Evolutionary conservation across 306 rosid genomes (phyloP), one percentile per base, ranked within the genome.

Genomic region (Citrullus colocynthis): DNA sequence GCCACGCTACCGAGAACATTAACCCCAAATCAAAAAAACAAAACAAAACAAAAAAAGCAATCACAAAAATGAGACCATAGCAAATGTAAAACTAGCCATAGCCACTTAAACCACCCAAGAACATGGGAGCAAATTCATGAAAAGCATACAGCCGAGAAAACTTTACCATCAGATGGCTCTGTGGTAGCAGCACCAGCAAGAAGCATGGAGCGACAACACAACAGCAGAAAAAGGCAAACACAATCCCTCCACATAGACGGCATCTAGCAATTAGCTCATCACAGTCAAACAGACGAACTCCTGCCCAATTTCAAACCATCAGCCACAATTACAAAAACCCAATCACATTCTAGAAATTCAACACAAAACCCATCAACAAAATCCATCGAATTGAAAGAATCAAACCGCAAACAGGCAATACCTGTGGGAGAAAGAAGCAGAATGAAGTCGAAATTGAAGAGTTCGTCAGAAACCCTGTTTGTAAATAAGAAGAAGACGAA

Each of bases 141-240:
- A 44, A 41, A 24, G 2, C 65, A 32, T 15, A 44, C 9, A 36
- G 17, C 32, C 12, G 18, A 57, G 32, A 58, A 24, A 60, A 74
- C 60, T 4, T 85, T 66, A 93, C 98, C 96, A 88, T 93, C 98
- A 7, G 93, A 87, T 82, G 95, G 93, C 80, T 88, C 79, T 61
- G 90, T 88, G 77, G 13, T 49, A 20, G 79, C 83, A 63, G 94
- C 83, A 17, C 56, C 80, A 15, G 85, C 83, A 55, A 80, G 78
- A 56, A 87, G 59, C 41, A 80, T 32, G 71, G 85, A 55, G 78
- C 55, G 79, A 60, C 83, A 89, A 79, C 70, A 75, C 74, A 58
- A 84, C 60, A 85, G 70, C 77, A 84, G 84, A 78, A 91, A 60
- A 54, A 76, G 81, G 78, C 55, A 87, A 75, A 80, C 91, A 82